phyloP scores from a whole-genome alignment of 805 yeast genomes.

The Cyberlindnera americana region DNA sequence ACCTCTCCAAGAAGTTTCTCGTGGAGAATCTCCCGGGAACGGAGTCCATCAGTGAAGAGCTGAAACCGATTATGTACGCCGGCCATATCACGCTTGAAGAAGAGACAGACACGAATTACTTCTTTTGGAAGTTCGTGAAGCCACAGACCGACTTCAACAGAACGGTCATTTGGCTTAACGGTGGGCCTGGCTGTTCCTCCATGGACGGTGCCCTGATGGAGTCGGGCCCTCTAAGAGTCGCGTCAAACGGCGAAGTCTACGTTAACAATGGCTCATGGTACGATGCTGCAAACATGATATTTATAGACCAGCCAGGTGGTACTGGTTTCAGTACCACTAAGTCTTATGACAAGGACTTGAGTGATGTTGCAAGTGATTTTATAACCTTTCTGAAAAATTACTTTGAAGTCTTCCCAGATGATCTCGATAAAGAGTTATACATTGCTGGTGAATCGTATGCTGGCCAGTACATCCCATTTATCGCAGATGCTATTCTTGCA shows the following conservation, averaged over 20 bases:
- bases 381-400: conserved; percentile 62
- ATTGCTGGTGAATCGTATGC: conserved; percentile 96
- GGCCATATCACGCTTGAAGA: conserved; percentile 31
- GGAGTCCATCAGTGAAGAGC: conserved; percentile 12
- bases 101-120: conserved; percentile 22
- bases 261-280: conserved; percentile 82
- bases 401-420: conserved; percentile 71
- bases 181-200: conserved; percentile 98
- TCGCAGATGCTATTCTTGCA: conserved; percentile 59
- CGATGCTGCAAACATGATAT: conserved; percentile 70
- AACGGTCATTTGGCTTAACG: conserved; percentile 86
- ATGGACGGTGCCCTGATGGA: conserved; percentile 97
- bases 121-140: conserved; percentile 29
- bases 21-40: conserved; percentile 25
- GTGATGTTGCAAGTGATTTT: conserved; percentile 59
- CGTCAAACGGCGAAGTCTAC: conserved; percentile 39
- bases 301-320: conserved; percentile 92
- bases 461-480: conserved; percentile 92
- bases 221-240: conserved; percentile 79
- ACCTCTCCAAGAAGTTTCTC: conserved; percentile 14
- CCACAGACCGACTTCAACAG: conserved; percentile 29
- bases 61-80: conserved; percentile 43
- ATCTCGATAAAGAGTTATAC: conserved; percentile 56
- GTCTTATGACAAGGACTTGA: conserved; percentile 50
- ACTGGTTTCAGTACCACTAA: conserved; percentile 80